These are phyloP conservation scores for Rhipidocladum racemiflorum DNA, from an alignment of 176 grass and related monocot species.

Conservation along the genomic window DNA sequence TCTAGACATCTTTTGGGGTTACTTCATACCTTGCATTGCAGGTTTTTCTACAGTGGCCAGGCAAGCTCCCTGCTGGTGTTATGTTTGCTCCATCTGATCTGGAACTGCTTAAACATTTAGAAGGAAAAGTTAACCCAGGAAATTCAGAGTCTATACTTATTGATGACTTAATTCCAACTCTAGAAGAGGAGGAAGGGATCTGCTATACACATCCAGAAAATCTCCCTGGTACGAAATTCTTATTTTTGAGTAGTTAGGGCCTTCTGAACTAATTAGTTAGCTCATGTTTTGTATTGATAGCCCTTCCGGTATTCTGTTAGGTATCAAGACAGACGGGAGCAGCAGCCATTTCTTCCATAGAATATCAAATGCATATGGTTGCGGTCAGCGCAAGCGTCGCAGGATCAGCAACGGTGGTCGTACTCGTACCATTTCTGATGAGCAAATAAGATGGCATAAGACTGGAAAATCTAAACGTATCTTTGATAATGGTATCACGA, in stretches of 20 bases:
- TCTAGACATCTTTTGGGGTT: not conserved
- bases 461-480: slow-evolving; percentile 58
- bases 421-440: not conserved
- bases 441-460: slow-evolving; percentile 62
- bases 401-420: slow-evolving; percentile 29
- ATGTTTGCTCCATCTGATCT: slow-evolving; percentile 80
- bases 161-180: slow-evolving; percentile 68
- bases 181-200: slow-evolving; percentile 58
- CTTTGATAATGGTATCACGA: slow-evolving; percentile 43
- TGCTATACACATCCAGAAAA: slow-evolving; percentile 90
- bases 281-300: not conserved
- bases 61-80: slow-evolving; percentile 50
- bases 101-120: slow-evolving; percentile 61
- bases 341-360: slow-evolving; percentile 74
- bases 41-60: slow-evolving; percentile 61
- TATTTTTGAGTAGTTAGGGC: not conserved
- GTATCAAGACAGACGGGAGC: slow-evolving; percentile 65
- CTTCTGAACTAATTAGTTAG: not conserved
- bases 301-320: slow-evolving; percentile 29
- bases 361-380: slow-evolving; percentile 64
- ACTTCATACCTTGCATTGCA: slow-evolving; percentile 23
- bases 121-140: slow-evolving; percentile 47
- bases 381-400: slow-evolving; percentile 59
- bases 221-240: slow-evolving; percentile 64
- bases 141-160: slow-evolving; percentile 43